Evolutionary conservation across 331 rosid species (phyloP).

Genomic region (Quercus tomentella): DNA sequence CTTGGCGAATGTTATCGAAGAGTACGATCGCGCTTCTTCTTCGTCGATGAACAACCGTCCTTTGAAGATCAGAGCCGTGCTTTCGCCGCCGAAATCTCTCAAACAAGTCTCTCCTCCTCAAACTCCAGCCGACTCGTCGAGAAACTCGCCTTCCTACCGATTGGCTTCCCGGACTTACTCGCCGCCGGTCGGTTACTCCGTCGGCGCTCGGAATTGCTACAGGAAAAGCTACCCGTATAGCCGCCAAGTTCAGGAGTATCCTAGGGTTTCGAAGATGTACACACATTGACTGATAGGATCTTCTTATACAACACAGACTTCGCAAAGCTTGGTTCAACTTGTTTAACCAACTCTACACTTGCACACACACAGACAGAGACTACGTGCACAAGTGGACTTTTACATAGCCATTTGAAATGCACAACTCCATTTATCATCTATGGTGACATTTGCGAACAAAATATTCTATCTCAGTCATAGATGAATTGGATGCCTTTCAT

Average conservation of each 20-base stretch:
- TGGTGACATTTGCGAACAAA: too few species aligned
- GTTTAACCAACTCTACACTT: too few species aligned
- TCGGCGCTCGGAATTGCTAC: constrained; percentile 18
- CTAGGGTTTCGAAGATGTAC: constrained; percentile 6
- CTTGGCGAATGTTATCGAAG: constrained; percentile 51
- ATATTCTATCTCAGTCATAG: too few species aligned
- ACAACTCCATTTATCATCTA: too few species aligned
- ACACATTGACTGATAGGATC: too few species aligned
- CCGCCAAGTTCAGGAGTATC: constrained; percentile 27
- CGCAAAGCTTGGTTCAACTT: too few species aligned
- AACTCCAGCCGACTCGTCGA: constrained; percentile 30
- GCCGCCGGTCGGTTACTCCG: constrained; percentile 22
- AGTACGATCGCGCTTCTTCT: constrained; percentile 55
- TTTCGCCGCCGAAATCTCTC: constrained; percentile 39
- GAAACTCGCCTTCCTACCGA: constrained; percentile 10
- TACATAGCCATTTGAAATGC: too few species aligned
- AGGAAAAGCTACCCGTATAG: constrained; percentile 22
- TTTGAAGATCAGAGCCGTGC: constrained; percentile 63
- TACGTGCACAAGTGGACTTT: too few species aligned
- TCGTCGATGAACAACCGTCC: constrained; percentile 23
- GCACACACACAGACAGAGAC: too few species aligned
- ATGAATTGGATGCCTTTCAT: too few species aligned
- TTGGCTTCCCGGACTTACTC: constrained; percentile 9
- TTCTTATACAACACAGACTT: too few species aligned
- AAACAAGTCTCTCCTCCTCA: constrained; percentile 51